A percentile compares a stretch with the other conserved stretches of the same genome.
phyloP scores from a whole-genome alignment of 768 basidiomycete genomes.

The Megacollybia marginata region DNA sequence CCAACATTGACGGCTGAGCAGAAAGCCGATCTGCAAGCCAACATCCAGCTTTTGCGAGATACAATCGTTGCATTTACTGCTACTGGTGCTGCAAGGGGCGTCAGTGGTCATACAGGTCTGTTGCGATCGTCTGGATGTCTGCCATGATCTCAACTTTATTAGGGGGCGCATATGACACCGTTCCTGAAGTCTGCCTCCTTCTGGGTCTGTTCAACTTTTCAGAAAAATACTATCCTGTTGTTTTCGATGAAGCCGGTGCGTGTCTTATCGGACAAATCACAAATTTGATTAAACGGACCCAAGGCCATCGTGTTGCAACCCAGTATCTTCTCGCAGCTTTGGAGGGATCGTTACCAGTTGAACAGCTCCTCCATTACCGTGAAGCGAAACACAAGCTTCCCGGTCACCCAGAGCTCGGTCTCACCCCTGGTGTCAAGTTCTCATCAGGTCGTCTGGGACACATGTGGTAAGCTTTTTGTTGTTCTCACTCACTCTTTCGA shows the following conservation, averaged over 20 bases:
- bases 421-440: conserved; percentile 91
- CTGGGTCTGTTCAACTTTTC: conserved; percentile 63
- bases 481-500: conserved; percentile 39
- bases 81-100: conserved; percentile 77
- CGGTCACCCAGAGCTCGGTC: conserved; percentile 82
- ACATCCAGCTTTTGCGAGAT: conserved; percentile 81
- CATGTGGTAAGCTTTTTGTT: conserved; percentile 58
- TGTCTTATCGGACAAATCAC: neutral
- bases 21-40: conserved; percentile 47
- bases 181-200: conserved; percentile 78
- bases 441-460: conserved; percentile 90
- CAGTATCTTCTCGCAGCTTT: conserved; percentile 81
- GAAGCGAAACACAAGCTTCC: conserved; percentile 83
- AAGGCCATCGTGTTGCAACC: conserved; percentile 85
- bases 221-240: conserved; percentile 56
- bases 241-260: conserved; percentile 80
- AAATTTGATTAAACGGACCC: conserved; percentile 3
- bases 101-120: conserved; percentile 78
- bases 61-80: conserved; percentile 82
- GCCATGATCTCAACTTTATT: neutral
- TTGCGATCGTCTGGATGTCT: conserved; percentile 1
- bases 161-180: conserved; percentile 69
- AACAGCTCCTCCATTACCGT: conserved; percentile 80
- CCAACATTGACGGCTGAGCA: conserved; percentile 58
- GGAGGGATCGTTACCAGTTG: conserved; percentile 61